A percentile compares a stretch with the other conserved stretches of the same genome.
Evolutionary conservation across 1,284 basidiomycete genomes (phyloP).

Genomic region (Irpex lacteus): DNA sequence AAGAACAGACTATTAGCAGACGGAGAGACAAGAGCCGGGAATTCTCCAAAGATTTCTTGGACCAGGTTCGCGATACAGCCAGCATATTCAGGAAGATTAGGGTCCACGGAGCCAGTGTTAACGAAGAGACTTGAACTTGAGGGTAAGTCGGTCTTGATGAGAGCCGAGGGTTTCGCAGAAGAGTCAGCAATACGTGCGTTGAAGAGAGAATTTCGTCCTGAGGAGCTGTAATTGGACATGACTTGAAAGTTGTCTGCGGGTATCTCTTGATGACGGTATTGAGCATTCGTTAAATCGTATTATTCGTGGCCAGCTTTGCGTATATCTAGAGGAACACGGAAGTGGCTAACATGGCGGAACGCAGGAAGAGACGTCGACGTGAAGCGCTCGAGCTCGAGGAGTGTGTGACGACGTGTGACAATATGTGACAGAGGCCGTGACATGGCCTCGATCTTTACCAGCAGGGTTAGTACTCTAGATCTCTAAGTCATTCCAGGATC

Average conservation of each 20-base stretch:
- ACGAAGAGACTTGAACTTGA: neutral
- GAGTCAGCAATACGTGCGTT: neutral
- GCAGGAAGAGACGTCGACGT: neutral
- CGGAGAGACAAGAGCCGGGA: neutral
- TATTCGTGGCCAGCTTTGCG: too few relatives aligned
- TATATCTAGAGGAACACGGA: neutral
- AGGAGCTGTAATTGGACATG: neutral
- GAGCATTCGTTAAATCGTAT: too few relatives aligned
- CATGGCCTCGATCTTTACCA: too few relatives aligned
- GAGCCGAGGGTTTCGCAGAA: neutral
- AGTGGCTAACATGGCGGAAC: neutral
- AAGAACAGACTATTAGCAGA: neutral
- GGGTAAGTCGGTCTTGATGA: neutral
- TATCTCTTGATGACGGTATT: neutral
- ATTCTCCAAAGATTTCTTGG: neutral
- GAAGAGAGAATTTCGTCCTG: neutral
- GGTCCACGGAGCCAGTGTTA: neutral
- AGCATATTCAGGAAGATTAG: neutral
- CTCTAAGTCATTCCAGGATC: too few relatives aligned
- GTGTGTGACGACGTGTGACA: too few relatives aligned
- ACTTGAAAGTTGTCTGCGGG: too few relatives aligned
- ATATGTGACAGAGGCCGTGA: too few relatives aligned
- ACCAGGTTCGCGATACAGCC: neutral
- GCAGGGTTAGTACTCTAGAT: too few relatives aligned
- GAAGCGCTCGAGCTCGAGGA: neutral